These are phyloP conservation scores for Saccharomycopsis selenospora DNA, from an alignment of 805 yeast genomes.

Conservation along the genomic window DNA sequence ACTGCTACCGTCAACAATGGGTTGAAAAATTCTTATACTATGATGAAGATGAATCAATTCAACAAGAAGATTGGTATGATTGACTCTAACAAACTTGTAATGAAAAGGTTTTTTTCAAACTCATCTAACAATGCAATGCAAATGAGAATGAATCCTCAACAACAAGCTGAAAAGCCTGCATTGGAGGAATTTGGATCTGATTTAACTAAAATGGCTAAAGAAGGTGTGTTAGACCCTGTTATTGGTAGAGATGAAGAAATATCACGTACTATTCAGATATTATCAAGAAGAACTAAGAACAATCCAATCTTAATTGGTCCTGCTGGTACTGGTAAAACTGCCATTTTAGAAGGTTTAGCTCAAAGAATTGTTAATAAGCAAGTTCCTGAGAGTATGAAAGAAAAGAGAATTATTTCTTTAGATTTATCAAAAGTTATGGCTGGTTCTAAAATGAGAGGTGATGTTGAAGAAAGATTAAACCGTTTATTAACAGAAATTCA, in stretches of 20 bases:
- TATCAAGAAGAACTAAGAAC: slow-evolving; percentile 88
- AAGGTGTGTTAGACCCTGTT: slow-evolving; percentile 92
- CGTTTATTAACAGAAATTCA: slow-evolving; percentile 67
- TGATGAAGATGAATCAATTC: no score
- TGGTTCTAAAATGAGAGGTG: slow-evolving; percentile 95
- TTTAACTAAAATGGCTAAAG: slow-evolving; percentile 75
- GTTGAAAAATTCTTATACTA: no score
- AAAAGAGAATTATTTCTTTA: slow-evolving; percentile 72
- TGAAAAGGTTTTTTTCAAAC: slow-evolving; percentile 17
- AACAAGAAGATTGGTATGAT: not conserved
- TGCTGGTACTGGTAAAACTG: slow-evolving; percentile 98
- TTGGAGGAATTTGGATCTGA: slow-evolving; percentile 80
- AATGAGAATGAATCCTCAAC: slow-evolving; percentile 36
- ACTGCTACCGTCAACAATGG: no score
- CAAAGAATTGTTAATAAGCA: slow-evolving; percentile 87
- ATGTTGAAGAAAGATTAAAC: slow-evolving; percentile 86
- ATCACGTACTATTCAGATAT: slow-evolving; percentile 82
- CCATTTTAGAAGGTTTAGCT: slow-evolving; percentile 93
- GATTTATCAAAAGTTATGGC: slow-evolving; percentile 87
- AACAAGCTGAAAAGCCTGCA: slow-evolving; percentile 60
- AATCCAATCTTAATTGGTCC: slow-evolving; percentile 93
- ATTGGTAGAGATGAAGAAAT: slow-evolving; percentile 97
- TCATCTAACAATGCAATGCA: slow-evolving; percentile 20
- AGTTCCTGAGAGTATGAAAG: slow-evolving; percentile 90
- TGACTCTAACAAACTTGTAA: not conserved